A percentile compares a stretch with the other conserved stretches of the same genome.
These are phyloP conservation scores for Thermoascus crustaceus DNA, from an alignment of 2,329 filamentous ascomycete genomes.

Conservation along the genomic window DNA sequence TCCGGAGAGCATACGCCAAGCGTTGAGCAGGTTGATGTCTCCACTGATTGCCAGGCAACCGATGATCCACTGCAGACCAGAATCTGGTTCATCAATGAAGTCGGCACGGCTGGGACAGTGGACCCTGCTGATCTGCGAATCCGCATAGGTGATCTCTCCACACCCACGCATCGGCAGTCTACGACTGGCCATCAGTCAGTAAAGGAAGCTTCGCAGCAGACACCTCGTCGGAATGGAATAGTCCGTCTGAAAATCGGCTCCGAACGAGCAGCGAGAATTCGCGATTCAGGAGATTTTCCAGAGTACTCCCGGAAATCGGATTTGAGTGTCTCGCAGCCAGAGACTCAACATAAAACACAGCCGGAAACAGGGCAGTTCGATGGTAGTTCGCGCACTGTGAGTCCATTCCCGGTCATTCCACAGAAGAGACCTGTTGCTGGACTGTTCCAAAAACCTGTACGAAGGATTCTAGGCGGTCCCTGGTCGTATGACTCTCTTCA, in stretches of 20 bases:
- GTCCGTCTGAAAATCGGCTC: conserved; percentile 15
- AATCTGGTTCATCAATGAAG: conserved; percentile 9
- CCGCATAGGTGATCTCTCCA: conserved; percentile 4
- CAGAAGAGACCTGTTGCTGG: background rate
- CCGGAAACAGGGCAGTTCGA: background rate
- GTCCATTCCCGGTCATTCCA: background rate
- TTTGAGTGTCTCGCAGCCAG: background rate
- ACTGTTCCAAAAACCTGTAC: conserved; percentile 5
- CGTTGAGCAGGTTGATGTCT: background rate
- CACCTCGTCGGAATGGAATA: conserved; percentile 5
- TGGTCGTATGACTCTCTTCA: conserved; percentile 10
- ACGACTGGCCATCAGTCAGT: too few species aligned
- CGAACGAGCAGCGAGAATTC: conserved; percentile 16
- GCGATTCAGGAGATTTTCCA: background rate
- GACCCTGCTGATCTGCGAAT: conserved; percentile 9
- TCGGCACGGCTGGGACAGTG: conserved; percentile 4
- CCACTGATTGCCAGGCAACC: too few species aligned
- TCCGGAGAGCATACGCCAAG: too few species aligned
- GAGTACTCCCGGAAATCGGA: background rate
- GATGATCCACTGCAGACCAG: background rate
- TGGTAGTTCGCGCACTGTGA: background rate
- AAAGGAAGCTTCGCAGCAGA: conserved; percentile 1
- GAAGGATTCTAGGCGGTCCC: conserved; percentile 9
- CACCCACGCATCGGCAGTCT: conserved; percentile 2
- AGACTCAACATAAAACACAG: background rate